Evolutionary conservation across 169 alveolate species (phyloP).

Genomic region (Plasmodium reichenowi): DNA sequence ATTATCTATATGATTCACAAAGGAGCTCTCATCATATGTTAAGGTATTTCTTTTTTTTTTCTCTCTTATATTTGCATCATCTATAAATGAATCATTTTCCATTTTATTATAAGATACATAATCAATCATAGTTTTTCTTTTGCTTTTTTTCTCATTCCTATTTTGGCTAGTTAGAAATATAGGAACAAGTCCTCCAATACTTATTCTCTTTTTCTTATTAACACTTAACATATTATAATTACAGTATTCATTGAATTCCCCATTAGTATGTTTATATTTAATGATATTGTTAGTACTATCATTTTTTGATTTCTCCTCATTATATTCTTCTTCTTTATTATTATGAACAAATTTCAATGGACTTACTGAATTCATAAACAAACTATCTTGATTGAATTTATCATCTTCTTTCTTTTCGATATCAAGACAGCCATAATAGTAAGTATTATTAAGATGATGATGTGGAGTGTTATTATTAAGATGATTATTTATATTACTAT

Average conservation of each 20-base stretch:
- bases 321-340: background rate
- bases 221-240: conserved; percentile 14
- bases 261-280: background rate
- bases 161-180: conserved; percentile 51
- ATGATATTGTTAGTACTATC: background rate
- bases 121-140: conserved; percentile 48
- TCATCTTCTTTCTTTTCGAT: conserved; percentile 19
- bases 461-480: background rate
- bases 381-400: conserved; percentile 28
- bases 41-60: no score
- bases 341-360: conserved; percentile 44
- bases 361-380: conserved; percentile 33
- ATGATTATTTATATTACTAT: background rate
- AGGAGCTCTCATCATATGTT: no score
- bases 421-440: background rate
- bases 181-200: conserved; percentile 75
- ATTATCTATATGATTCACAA: background rate
- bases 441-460: background rate
- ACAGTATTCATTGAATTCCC: background rate
- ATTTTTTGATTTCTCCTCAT: no score
- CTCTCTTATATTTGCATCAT: background rate
- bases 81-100: background rate
- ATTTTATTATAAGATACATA: conserved; percentile 15
- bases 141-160: conserved; percentile 47
- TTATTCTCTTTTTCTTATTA: conserved; percentile 66